Conservation (phyloP, 2,329 filamentous ascomycete species). For the Monilinia aucupariae region DNA sequence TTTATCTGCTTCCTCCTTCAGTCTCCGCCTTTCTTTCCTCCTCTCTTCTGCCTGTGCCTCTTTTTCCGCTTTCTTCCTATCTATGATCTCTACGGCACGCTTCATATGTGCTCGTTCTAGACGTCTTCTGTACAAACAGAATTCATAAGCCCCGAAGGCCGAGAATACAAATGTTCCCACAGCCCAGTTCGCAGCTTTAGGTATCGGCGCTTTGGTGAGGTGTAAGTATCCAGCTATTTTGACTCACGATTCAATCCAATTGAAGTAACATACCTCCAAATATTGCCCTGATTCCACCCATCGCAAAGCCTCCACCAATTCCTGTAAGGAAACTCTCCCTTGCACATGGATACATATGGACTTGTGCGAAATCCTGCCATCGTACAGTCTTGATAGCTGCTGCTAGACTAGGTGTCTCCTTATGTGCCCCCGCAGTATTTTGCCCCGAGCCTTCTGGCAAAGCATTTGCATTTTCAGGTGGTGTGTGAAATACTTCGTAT, state of each 20-base stretch:
- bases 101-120: slow-evolving; percentile 80
- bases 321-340: slow-evolving; percentile 77
- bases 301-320: slow-evolving; percentile 70
- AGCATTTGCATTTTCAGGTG: slow-evolving; percentile 32
- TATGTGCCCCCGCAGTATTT: slow-evolving; percentile 33
- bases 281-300: slow-evolving; percentile 69
- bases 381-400: slow-evolving; percentile 65
- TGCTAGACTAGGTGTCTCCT: slow-evolving; percentile 40
- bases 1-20: slow-evolving; percentile 41
- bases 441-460: slow-evolving; percentile 34
- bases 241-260: not conserved
- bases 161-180: slow-evolving; percentile 68
- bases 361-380: slow-evolving; percentile 60
- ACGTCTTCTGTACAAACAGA: slow-evolving; percentile 69
- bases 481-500: slow-evolving; percentile 39
- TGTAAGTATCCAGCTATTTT: not conserved
- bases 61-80: slow-evolving; percentile 64
- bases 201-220: slow-evolving; percentile 50
- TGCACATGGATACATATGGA: slow-evolving; percentile 78
- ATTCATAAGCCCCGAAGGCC: slow-evolving; percentile 73
- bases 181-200: slow-evolving; percentile 75
- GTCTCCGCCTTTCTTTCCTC: slow-evolving; percentile 40
- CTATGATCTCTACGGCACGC: slow-evolving; percentile 75
- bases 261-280: slow-evolving; percentile 57
- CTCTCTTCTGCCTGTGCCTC: slow-evolving; percentile 42